Base-by-base conservation (phyloP, 257 asterid genomes). In the Pogostemon cablin region DNA sequence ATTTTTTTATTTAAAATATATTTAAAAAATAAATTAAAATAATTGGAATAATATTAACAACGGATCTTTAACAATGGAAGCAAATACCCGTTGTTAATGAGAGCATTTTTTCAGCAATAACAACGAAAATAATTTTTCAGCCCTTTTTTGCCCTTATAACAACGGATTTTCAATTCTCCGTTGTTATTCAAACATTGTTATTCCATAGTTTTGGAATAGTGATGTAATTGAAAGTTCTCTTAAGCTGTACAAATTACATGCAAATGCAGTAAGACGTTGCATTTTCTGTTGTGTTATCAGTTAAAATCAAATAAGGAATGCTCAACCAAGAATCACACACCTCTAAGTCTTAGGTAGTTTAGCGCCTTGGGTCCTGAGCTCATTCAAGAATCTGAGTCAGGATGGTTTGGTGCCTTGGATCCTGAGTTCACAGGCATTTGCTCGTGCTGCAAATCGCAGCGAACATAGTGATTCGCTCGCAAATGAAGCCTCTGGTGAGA, bases 361-460 rank as follows among this genome's bases (percentile, higher is more conserved):
- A n/a, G n/a, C n/a, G n/a, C n/a, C n/a, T n/a, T n/a, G n/a, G n/a
- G 91, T 59, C 96, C 98, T 7, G 91, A 83, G 84, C 99, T 91
- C 72, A 91, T 68, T 42, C 98, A 91, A 49, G 96, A 80, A 75
- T 95, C 99, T 35, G 84, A 41, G 7, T 82, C 65, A 81, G 65
- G 84, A 75, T 86, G 60, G 97, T 90, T 88, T 95, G 98, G 37
- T 97, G 93, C 83, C 98, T 79, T 1, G 98, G 61, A 95, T 62
- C 37, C 99, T 97, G 61, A 95, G 90, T 80, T 95, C 99, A 65
- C 99, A 95, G 4, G 97, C 86, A 58, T 95, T 95, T 9, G 92
- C 98, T 48, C 96, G 80, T 47, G 98, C 95, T 5, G 99, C 99
- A 64, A 95, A 92, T 11, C 98, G 84, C 4, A 95, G 97, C 17